These are phyloP conservation scores for Neurospora intermedia DNA, from an alignment of 495 filamentous ascomycete species.

Conservation along the genomic window DNA sequence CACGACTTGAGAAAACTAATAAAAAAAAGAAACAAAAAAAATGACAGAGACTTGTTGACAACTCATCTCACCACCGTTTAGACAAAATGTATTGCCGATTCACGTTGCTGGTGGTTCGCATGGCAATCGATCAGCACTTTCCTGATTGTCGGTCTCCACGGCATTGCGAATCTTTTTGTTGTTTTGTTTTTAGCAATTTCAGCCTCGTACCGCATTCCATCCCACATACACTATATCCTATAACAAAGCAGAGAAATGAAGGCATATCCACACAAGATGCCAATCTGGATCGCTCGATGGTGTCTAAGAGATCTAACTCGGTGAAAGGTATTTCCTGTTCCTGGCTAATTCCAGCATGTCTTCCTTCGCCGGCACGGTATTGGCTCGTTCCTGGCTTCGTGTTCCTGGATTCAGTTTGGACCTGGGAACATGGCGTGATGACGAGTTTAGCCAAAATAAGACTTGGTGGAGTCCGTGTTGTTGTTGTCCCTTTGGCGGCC, in stretches of 20 bases:
- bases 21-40: neutral
- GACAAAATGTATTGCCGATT: neutral
- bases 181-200: too few relatives aligned
- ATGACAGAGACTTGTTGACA: neutral
- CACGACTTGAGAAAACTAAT: neutral
- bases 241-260: neutral
- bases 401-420: neutral
- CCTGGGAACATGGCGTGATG: neutral
- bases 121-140: too few relatives aligned
- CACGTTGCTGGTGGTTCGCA: neutral
- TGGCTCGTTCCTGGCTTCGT: neutral
- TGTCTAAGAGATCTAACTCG: neutral
- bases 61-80: neutral
- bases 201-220: neutral
- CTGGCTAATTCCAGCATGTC: neutral
- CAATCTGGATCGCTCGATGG: neutral
- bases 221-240: neutral
- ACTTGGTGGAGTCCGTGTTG: neutral
- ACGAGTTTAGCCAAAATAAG: neutral
- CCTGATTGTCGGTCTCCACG: too few relatives aligned
- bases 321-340: neutral
- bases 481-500: neutral
- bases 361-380: neutral
- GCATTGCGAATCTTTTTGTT: too few relatives aligned
- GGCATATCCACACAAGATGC: neutral